These are phyloP conservation scores for Claviceps pazoutovae DNA, from an alignment of 2,329 filamentous ascomycete genomes.

Conservation along the genomic window DNA sequence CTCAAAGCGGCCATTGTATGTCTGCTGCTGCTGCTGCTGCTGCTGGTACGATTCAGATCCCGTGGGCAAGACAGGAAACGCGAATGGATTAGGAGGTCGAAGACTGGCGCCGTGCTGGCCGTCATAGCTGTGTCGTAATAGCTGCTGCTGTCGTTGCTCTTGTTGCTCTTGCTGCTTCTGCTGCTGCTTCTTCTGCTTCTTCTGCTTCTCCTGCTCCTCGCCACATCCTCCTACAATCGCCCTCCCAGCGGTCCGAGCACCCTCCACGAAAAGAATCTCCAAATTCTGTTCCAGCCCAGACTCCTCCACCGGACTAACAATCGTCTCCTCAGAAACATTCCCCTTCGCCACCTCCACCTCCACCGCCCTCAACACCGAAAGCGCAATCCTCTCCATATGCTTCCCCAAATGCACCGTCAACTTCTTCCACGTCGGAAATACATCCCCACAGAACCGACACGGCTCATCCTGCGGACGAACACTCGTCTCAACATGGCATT, in stretches of 20 bases:
- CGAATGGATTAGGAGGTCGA: conserved; percentile 10
- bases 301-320: conserved; percentile 55
- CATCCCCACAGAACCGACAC: conserved; percentile 75
- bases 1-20: conserved; percentile 9
- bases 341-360: conserved; percentile 29
- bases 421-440: conserved; percentile 80
- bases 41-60: conserved; percentile 12
- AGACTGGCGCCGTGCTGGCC: conserved; percentile 7
- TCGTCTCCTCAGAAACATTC: conserved; percentile 43
- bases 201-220: too few species aligned
- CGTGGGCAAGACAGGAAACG: conserved; percentile 13
- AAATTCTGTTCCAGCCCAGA: conserved; percentile 25
- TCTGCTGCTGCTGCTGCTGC: conserved; percentile 14
- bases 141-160: not conserved
- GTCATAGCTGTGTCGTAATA: not conserved
- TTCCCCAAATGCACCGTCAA: conserved; percentile 84
- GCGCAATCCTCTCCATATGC: conserved; percentile 84
- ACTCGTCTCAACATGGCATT: conserved; percentile 57
- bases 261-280: too few species aligned
- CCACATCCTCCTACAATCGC: too few species aligned
- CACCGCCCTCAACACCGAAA: conserved; percentile 59
- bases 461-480: conserved; percentile 59
- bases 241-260: too few species aligned
- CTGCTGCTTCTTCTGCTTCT: too few species aligned
- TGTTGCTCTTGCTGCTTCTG: too few species aligned